Percentiles rank a stretch among this genome's conserved stretches.
Conservation (phyloP, 1,139 yeast species). For the Zygoascus hellenicus region DNA sequence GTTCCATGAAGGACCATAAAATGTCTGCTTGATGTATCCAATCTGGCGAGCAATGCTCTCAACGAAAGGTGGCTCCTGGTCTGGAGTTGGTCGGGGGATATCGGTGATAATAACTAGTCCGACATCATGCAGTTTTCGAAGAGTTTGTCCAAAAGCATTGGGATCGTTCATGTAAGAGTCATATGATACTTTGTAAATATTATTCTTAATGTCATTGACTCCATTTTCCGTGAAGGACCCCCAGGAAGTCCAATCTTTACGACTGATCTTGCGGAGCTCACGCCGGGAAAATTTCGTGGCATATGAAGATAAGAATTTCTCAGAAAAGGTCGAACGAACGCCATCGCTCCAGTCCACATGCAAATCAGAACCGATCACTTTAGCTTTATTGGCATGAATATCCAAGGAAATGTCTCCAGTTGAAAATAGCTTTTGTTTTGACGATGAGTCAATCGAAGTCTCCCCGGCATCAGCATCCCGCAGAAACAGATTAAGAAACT, state of each 20-base stretch:
- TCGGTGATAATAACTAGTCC: slow-evolving; percentile 56
- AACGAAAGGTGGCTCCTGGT: slow-evolving; percentile 27
- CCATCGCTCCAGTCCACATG: slow-evolving; percentile 54
- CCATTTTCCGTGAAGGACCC: slow-evolving; percentile 24
- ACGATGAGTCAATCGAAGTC: slow-evolving; percentile 48
- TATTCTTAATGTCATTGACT: slow-evolving; percentile 16
- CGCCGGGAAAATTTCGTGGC: slow-evolving; percentile 37
- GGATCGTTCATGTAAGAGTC: slow-evolving; percentile 42
- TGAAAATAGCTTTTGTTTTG: slow-evolving; percentile 62
- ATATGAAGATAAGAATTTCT: slow-evolving; percentile 44
- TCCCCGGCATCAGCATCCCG: slow-evolving; percentile 57
- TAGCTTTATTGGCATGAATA: slow-evolving; percentile 29
- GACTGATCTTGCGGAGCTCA: slow-evolving; percentile 23
- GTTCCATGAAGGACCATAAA: slow-evolving; percentile 70
- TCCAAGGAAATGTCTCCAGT: slow-evolving; percentile 44
- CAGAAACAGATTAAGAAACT: slow-evolving; percentile 52
- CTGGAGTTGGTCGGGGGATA: slow-evolving; percentile 40
- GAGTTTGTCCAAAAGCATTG: slow-evolving; percentile 31
- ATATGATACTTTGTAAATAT: slow-evolving; percentile 36
- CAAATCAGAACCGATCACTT: slow-evolving; percentile 31
- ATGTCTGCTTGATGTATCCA: slow-evolving; percentile 68
- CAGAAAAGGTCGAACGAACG: slow-evolving; percentile 44
- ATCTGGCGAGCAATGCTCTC: slow-evolving; percentile 51
- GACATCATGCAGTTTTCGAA: slow-evolving; percentile 47
- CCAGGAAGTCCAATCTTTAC: slow-evolving; percentile 31